Percentiles rank a stretch among this genome's conserved stretches.
phyloP scores from a whole-genome alignment of 2,329 filamentous ascomycete species.

The Lasiodiplodia sp. region DNA sequence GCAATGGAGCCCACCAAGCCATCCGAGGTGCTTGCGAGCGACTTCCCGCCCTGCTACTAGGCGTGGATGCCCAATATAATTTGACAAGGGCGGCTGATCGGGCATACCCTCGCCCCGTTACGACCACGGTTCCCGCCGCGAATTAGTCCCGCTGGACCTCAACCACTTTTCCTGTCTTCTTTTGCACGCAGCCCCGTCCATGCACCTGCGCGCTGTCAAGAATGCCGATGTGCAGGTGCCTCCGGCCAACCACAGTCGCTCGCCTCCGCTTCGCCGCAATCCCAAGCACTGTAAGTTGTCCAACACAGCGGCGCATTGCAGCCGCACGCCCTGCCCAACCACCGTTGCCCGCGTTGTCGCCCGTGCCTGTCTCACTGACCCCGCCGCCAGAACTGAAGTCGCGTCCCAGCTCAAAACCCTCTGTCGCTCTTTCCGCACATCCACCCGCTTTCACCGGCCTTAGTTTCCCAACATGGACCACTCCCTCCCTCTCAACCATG shows the following conservation, averaged over 20 bases:
- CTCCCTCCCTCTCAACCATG: not conserved
- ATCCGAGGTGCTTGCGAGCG: conserved; percentile 29
- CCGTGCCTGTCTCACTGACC: conserved; percentile 21
- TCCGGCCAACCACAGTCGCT: conserved; percentile 14
- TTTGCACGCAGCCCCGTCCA: not conserved
- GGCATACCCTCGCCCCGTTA: conserved; percentile 12
- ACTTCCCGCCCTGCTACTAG: conserved; percentile 31
- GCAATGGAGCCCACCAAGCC: conserved; percentile 30
- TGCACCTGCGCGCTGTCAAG: conserved; percentile 18
- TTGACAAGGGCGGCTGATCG: not conserved
- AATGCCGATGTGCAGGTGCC: conserved; percentile 6
- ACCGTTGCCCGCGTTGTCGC: conserved; percentile 18
- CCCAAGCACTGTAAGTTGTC: conserved; percentile 16
- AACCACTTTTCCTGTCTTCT: not conserved
- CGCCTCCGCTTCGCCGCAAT: conserved; percentile 15
- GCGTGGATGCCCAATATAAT: not conserved
- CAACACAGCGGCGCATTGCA: conserved; percentile 26
- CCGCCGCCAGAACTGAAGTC: conserved; percentile 7
- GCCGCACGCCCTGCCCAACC: conserved; percentile 10
- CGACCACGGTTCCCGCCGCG: conserved; percentile 11
- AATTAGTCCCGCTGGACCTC: not conserved
- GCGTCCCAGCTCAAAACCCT: conserved; percentile 13
- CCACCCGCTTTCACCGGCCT: not conserved
- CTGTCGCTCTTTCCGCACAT: conserved; percentile 8
- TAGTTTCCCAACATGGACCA: conserved; percentile 8